phyloP scores from a whole-genome alignment of 2,329 filamentous ascomycete species.

The Bipolaris zeicola region DNA sequence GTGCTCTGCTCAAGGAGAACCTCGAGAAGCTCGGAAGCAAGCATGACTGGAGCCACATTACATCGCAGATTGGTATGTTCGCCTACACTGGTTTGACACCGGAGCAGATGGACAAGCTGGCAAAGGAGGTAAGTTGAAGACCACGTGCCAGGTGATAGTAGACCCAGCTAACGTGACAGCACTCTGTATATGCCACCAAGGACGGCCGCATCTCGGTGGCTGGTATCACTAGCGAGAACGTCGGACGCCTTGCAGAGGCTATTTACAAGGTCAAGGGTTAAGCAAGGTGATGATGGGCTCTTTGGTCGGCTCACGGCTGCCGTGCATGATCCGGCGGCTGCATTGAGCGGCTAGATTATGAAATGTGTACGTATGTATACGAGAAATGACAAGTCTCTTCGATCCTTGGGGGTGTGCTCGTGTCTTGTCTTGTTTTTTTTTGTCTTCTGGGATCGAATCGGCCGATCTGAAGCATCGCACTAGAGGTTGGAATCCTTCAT shows the following conservation, averaged over 20 bases:
- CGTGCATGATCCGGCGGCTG: conserved; percentile 18
- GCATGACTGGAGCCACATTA: conserved; percentile 99
- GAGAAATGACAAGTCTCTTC: conserved; percentile 14
- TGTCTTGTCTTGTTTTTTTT: background rate
- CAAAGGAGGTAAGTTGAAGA: conserved; percentile 70
- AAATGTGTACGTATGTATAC: conserved; percentile 11
- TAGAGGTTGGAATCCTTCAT: background rate
- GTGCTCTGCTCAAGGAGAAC: conserved; percentile 89
- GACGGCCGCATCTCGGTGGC: conserved; percentile 86
- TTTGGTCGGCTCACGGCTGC: conserved; percentile 5
- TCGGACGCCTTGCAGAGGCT: conserved; percentile 78
- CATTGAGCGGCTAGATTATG: conserved; percentile 20
- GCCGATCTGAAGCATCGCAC: background rate
- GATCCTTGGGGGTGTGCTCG: background rate
- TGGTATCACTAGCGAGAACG: conserved; percentile 80
- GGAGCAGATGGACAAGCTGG: conserved; percentile 88
- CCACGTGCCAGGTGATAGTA: background rate
- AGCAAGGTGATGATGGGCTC: background rate
- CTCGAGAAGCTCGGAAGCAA: conserved; percentile 93
- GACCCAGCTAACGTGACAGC: conserved; percentile 51
- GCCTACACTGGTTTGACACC: conserved; percentile 93
- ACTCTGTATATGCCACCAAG: conserved; percentile 97
- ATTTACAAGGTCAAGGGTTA: conserved; percentile 82
- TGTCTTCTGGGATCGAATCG: conserved; percentile 1
- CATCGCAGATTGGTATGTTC: conserved; percentile 97